Conservation (phyloP, 1,284 basidiomycete species). For the Ganoderma meredithae region DNA sequence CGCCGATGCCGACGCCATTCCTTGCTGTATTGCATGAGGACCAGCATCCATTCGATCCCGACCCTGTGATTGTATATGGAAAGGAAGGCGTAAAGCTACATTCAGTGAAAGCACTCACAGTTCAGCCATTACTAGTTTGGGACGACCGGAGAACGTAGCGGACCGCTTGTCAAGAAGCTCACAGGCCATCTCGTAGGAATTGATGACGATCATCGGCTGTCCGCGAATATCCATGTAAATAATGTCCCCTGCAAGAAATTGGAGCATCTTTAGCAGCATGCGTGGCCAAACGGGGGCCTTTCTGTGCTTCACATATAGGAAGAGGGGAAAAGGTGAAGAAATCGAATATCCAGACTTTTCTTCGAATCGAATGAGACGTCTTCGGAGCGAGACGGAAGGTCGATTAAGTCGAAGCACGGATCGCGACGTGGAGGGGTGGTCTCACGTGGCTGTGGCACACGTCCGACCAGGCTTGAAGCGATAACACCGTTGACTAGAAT, state of each 20-base stretch:
- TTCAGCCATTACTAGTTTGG: slow-evolving; percentile 14
- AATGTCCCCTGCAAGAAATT: slow-evolving; percentile 21
- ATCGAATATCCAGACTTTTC: too few species aligned
- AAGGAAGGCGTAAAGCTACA: background rate
- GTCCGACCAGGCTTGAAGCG: too few species aligned
- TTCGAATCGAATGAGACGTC: background rate
- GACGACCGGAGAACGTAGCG: slow-evolving; percentile 50
- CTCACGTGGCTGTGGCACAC: background rate
- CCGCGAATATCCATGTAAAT: slow-evolving; percentile 44
- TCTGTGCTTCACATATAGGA: background rate
- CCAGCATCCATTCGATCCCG: slow-evolving; percentile 10
- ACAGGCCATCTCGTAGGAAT: slow-evolving; percentile 52
- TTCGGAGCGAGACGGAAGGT: background rate
- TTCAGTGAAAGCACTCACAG: slow-evolving; percentile 9
- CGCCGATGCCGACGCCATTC: slow-evolving; percentile 18
- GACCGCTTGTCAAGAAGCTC: slow-evolving; percentile 60
- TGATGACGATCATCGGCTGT: slow-evolving; percentile 26
- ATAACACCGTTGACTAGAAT: too few species aligned
- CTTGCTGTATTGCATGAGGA: slow-evolving; percentile 12
- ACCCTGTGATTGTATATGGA: background rate
- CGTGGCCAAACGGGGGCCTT: background rate
- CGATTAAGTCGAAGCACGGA: too few species aligned
- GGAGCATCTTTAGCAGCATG: too few species aligned
- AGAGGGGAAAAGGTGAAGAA: background rate
- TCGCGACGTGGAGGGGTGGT: too few species aligned